These are phyloP conservation scores for Trichoderma simmonsii DNA, from an alignment of 2,329 filamentous ascomycete species.

Conservation along the genomic window DNA sequence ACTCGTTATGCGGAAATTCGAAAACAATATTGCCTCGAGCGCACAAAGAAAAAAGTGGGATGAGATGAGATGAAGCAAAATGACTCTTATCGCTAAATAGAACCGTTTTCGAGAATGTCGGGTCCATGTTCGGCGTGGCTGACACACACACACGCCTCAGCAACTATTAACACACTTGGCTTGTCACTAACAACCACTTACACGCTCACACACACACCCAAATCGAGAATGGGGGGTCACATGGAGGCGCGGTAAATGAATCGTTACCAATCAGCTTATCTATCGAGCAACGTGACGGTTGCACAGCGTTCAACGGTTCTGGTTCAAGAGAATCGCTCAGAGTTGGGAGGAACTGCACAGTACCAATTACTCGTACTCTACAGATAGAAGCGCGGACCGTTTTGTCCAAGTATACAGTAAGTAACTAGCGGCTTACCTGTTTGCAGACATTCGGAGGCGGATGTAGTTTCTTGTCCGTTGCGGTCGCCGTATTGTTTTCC, in stretches of 20 bases:
- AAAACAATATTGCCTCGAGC: neutral
- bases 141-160: neutral
- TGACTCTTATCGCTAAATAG: slow-evolving; percentile 1
- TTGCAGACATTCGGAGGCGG: neutral
- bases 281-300: slow-evolving; percentile 15
- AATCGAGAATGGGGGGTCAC: slow-evolving; percentile 2
- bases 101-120: slow-evolving; percentile 2
- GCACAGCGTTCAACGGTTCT: neutral
- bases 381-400: neutral
- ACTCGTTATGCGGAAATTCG: neutral
- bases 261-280: slow-evolving; percentile 17
- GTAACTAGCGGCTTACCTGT: neutral
- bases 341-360: neutral
- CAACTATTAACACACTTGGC: neutral
- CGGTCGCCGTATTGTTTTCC: neutral
- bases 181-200: slow-evolving; percentile 9
- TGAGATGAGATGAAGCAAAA: neutral
- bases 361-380: neutral
- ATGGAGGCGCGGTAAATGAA: neutral
- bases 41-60: neutral
- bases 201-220: slow-evolving; percentile 1
- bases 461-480: neutral
- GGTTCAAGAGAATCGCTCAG: neutral
- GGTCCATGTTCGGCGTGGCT: slow-evolving; percentile 5
- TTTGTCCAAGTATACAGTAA: neutral